A percentile compares a stretch with the other conserved stretches of the same genome.
Conservation (phyloP, 495 filamentous ascomycete genomes). For the Lophiostoma macrostomum region DNA sequence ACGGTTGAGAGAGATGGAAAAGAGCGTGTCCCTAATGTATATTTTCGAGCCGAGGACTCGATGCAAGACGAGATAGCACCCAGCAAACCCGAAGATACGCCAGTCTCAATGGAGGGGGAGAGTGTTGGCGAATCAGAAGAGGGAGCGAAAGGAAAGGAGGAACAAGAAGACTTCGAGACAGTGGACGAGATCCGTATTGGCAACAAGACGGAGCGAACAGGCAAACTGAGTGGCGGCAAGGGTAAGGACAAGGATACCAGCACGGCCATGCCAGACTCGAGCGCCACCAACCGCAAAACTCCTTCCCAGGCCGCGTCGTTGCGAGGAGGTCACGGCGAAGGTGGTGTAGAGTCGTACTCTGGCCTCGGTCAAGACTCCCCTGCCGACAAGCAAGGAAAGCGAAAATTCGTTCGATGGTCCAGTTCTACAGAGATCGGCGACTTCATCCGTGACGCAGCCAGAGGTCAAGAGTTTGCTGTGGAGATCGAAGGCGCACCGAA, state of each 20-base stretch:
- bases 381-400: constrained; percentile 36
- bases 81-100: constrained; percentile 32
- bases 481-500: constrained; percentile 69
- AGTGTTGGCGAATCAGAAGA: not conserved
- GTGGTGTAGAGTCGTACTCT: constrained; percentile 59
- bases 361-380: constrained; percentile 55
- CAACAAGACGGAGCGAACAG: constrained; percentile 47
- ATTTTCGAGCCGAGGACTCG: constrained; percentile 76
- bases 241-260: not conserved
- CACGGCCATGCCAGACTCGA: not conserved
- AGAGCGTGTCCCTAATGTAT: constrained; percentile 59
- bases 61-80: constrained; percentile 56
- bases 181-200: constrained; percentile 49
- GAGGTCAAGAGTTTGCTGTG: constrained; percentile 78
- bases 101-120: constrained; percentile 38
- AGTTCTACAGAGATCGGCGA: constrained; percentile 87
- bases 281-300: constrained; percentile 25
- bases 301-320: constrained; percentile 18
- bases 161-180: constrained; percentile 40
- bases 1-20: constrained; percentile 60
- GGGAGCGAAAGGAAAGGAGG: no score
- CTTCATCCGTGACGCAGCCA: constrained; percentile 88
- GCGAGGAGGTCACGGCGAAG: constrained; percentile 46
- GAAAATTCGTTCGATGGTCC: constrained; percentile 84
- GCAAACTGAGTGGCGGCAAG: constrained; percentile 40